phyloP scores from a whole-genome alignment of 441 rosid species.

The Gossypium davidsonii region DNA sequence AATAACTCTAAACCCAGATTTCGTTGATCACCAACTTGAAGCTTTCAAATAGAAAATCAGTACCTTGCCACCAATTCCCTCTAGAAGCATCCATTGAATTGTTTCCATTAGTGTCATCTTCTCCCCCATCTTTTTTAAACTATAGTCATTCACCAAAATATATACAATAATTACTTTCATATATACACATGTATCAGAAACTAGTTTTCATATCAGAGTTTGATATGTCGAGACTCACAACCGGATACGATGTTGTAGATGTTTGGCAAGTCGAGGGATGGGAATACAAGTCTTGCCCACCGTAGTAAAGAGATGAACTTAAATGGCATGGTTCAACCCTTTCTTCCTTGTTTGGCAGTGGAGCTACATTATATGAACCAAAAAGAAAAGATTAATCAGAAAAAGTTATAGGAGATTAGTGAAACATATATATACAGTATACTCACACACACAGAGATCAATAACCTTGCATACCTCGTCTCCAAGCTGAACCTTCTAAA shows the following conservation, averaged over 20 bases:
- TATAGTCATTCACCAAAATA: constrained; percentile 29
- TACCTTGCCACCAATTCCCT: constrained; percentile 98
- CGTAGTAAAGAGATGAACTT: constrained; percentile 80
- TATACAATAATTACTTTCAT: constrained; percentile 2
- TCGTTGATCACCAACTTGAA: background rate
- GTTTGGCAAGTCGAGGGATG: constrained; percentile 30
- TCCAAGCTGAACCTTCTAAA: constrained; percentile 39
- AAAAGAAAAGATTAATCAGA: background rate
- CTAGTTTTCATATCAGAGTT: constrained; percentile 4
- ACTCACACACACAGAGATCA: background rate
- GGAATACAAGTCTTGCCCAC: constrained; percentile 73
- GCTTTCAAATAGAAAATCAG: background rate
- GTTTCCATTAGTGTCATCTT: constrained; percentile 49
- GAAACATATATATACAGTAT: too few species aligned
- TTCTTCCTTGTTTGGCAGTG: constrained; percentile 32
- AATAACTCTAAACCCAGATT: background rate
- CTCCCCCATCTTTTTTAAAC: constrained; percentile 53
- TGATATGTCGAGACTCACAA: constrained; percentile 35
- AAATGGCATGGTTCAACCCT: constrained; percentile 56
- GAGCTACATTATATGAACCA: constrained; percentile 18
- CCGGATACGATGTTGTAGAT: constrained; percentile 31
- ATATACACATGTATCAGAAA: background rate
- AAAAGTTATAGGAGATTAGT: background rate
- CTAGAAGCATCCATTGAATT: constrained; percentile 60
- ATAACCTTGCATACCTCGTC: constrained; percentile 42